Conservation (phyloP, 2,329 filamentous ascomycete species). For the Exophiala sideris region DNA sequence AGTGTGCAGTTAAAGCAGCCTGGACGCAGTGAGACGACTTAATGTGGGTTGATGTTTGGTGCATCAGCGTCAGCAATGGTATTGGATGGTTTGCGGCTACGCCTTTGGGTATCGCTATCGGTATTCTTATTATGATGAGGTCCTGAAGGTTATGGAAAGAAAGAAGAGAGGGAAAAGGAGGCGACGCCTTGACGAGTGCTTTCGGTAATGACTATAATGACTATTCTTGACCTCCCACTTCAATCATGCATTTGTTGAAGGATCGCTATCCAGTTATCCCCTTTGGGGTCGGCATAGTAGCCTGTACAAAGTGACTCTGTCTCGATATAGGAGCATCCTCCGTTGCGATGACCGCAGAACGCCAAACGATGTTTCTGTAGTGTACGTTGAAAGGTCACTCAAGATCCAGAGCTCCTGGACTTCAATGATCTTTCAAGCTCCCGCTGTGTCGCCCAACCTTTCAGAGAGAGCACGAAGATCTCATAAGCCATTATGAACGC, state of each 20-base stretch:
- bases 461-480: constrained; percentile 72
- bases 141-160: too few relatives aligned
- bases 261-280: background rate
- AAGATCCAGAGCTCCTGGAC: background rate
- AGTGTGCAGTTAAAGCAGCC: too few relatives aligned
- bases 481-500: constrained; percentile 83
- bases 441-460: constrained; percentile 73
- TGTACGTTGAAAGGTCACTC: background rate
- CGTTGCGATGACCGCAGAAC: background rate
- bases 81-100: too few relatives aligned
- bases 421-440: constrained; percentile 26
- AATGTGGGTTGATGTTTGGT: too few relatives aligned
- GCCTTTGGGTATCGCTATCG: too few relatives aligned
- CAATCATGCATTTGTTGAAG: background rate
- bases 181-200: too few relatives aligned
- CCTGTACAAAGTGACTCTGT: background rate
- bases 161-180: too few relatives aligned
- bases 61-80: too few relatives aligned
- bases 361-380: background rate
- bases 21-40: too few relatives aligned
- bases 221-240: too few relatives aligned
- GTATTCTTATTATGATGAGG: too few relatives aligned
- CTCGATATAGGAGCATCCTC: background rate
- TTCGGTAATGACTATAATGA: too few relatives aligned
- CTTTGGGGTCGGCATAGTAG: background rate